Evolutionary conservation across 2,329 filamentous ascomycete genomes (phyloP).

Genomic region (Chaetomiaceae sp.): DNA sequence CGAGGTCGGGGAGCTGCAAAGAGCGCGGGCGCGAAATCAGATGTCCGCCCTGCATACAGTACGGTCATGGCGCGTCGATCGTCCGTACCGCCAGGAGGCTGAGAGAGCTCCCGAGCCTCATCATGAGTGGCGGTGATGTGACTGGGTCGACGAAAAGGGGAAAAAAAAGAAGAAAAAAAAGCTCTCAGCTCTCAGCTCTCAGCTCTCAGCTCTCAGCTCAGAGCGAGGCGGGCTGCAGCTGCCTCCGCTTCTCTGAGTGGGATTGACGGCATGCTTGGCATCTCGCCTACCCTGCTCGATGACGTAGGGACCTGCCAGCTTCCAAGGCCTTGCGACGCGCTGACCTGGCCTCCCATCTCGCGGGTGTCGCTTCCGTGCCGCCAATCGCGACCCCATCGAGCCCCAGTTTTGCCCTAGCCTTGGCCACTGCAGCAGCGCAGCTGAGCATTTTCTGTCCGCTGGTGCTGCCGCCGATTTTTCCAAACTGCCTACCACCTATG

Average conservation of each 20-base stretch:
- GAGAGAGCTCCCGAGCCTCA: no score
- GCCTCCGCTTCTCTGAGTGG: background rate
- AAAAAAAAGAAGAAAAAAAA: no score
- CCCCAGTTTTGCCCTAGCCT: constrained; percentile 4
- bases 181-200: no score
- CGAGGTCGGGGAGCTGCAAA: background rate
- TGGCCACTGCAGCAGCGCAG: no score
- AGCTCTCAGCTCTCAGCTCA: no score
- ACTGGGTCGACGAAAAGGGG: no score
- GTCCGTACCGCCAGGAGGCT: background rate
- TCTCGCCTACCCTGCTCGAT: constrained; percentile 17
- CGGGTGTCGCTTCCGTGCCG: background rate
- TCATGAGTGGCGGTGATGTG: no score
- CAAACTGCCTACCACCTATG: no score
- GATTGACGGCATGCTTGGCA: constrained; percentile 8
- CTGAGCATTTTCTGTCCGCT: no score
- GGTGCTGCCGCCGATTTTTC: no score
- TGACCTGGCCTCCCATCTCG: background rate
- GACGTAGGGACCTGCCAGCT: constrained; percentile 14
- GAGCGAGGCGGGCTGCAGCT: background rate
- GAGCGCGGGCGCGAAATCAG: no score
- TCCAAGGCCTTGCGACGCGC: constrained; percentile 11
- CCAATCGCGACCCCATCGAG: background rate
- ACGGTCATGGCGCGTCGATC: background rate
- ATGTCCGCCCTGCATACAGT: background rate